Base-by-base conservation (phyloP, 2,329 filamentous ascomycete genomes). In the Onygenales sp. region DNA sequence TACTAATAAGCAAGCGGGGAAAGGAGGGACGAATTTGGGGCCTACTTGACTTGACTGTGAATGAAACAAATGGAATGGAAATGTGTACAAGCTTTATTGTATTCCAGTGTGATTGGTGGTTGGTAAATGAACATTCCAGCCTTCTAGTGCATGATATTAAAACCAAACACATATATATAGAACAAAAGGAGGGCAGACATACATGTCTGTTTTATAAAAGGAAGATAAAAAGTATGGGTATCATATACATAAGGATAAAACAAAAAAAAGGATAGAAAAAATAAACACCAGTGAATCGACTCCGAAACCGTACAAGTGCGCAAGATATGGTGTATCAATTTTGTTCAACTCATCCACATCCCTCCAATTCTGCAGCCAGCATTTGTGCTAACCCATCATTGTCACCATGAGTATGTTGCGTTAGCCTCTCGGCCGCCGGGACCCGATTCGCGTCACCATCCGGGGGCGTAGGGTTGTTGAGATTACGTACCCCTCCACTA, bases 361-460 rank as follows among this genome's bases (percentile, higher is more conserved):
- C 33, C 6, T 52, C 58, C n/a, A 67, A 46, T 49, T 67, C 63
- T 52, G 55, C 57, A 49, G 66, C 63, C 55, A 65, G 58, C 54
- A 58, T 52, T 39, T 55, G 62, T 21, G 57, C 59, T 14, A 66
- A 49, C 14, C 64, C 61, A 21, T 64, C 64, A 42, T 63, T 57
- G 3, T 55, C 36, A 49, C 36, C 37, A 10, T 39, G 42, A 21
- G 33, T 14, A 13, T 21, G 14, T n/a, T n/a, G n/a, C 43, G n/a
- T 47, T 48, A 42, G 34, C 42, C 48, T 13, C 43, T 48, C 45
- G 6, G 8, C 21, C 32, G 7, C 11, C 32, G 32, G 8, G 17
- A 8, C 32, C 8, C 32, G 27, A 13, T 13, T 37, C 37, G 3
- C 21, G 13, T 32, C 10, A n/a, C 4, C 5, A 48, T 11, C 14